These are phyloP conservation scores for Stipa capillata DNA, from an alignment of 176 grass and related monocot genomes.

Conservation along the genomic window DNA sequence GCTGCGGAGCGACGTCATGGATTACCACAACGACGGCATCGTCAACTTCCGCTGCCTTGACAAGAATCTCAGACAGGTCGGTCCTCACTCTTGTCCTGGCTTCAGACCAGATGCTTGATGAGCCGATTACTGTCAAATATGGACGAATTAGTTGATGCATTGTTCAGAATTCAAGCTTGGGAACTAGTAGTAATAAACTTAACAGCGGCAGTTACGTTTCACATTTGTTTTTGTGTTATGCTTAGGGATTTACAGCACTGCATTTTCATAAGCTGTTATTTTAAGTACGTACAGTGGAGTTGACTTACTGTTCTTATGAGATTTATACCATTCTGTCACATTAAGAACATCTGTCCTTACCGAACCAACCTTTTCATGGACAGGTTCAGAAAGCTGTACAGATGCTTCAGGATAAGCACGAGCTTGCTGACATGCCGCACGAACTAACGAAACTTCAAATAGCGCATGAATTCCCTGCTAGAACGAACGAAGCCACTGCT, in stretches of 20 bases:
- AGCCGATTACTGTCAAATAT: background rate
- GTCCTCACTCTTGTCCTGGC: background rate
- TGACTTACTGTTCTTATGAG: background rate
- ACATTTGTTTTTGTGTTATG: background rate
- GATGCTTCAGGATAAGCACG: slow-evolving; percentile 69
- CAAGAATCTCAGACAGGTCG: slow-evolving; percentile 81
- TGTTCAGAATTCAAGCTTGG: background rate
- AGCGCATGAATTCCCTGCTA: slow-evolving; percentile 44
- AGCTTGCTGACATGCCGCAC: slow-evolving; percentile 54
- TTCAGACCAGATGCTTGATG: background rate
- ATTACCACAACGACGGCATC: slow-evolving; percentile 61
- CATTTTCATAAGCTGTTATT: background rate
- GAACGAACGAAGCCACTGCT: slow-evolving; percentile 32
- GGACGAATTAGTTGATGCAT: background rate
- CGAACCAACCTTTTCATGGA: slow-evolving; percentile 9
- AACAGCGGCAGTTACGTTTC: background rate
- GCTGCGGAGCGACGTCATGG: slow-evolving; percentile 74
- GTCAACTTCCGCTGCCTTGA: slow-evolving; percentile 74
- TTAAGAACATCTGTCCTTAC: background rate
- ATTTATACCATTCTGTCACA: background rate
- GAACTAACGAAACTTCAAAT: slow-evolving; percentile 70
- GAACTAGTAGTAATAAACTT: background rate
- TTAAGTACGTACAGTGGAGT: slow-evolving; percentile 9
- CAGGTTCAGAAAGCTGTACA: slow-evolving; percentile 84
- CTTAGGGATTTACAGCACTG: background rate